Evolutionary conservation across 495 filamentous ascomycete species (phyloP).

Genomic region (Hyaloscypha variabilis): DNA sequence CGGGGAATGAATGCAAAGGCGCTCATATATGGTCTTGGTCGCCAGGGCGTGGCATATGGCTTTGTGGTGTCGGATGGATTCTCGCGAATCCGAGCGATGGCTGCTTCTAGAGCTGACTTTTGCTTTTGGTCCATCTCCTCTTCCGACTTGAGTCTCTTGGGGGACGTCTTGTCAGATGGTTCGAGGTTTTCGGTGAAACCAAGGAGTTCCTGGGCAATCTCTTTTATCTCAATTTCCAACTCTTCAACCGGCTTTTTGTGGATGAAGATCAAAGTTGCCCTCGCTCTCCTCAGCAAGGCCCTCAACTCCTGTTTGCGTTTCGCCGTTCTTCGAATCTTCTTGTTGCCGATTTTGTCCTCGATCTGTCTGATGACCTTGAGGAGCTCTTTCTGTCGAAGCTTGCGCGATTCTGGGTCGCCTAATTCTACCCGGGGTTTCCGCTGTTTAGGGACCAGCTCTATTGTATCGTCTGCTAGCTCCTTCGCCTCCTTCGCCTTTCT

Average conservation of each 20-base stretch:
- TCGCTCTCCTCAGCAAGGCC: slow-evolving; percentile 49
- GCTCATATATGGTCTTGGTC: slow-evolving; percentile 82
- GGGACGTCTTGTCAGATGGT: not conserved
- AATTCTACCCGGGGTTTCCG: not conserved
- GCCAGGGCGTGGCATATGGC: slow-evolving; percentile 91
- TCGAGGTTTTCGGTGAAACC: not conserved
- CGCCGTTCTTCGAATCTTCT: slow-evolving; percentile 38
- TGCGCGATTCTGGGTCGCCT: slow-evolving; percentile 1
- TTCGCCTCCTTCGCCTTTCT: not conserved
- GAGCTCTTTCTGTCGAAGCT: slow-evolving; percentile 38
- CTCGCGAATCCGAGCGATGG: slow-evolving; percentile 59
- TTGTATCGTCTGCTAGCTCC: not conserved
- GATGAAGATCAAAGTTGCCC: not conserved
- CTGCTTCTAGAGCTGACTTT: slow-evolving; percentile 42
- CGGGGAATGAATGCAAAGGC: slow-evolving; percentile 93
- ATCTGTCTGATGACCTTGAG: slow-evolving; percentile 35
- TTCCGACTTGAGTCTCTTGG: not conserved
- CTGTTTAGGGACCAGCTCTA: not conserved
- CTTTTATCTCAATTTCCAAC: not conserved
- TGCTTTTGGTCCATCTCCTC: slow-evolving; percentile 27
- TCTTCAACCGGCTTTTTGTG: not conserved
- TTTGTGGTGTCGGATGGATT: slow-evolving; percentile 78
- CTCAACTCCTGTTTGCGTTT: slow-evolving; percentile 66
- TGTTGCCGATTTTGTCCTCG: slow-evolving; percentile 52
- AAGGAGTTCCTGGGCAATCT: slow-evolving; percentile 37